Evolutionary conservation across 1,284 basidiomycete species (phyloP), one percentile per base, ranked within the genome.

Genomic region (Cryptococcus wingfieldii): DNA sequence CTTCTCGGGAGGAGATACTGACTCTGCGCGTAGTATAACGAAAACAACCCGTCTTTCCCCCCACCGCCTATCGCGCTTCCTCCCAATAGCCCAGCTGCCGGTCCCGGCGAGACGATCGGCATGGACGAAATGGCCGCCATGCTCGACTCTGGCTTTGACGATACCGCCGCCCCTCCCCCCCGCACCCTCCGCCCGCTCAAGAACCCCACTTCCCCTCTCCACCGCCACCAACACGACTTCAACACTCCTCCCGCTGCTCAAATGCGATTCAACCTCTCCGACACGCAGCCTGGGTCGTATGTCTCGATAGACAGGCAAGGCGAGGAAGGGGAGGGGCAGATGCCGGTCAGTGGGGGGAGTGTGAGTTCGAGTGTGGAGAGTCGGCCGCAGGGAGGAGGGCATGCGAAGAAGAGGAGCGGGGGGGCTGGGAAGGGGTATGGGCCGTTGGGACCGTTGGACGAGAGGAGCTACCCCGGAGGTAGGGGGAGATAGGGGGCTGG

Each of bases 91-190:
- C 34, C 83, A 19, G 46, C 27, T 37, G 45, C 25, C 12, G 38
- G 31, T 19, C 80, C 79, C 28, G 86, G 83, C 9, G 81, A 83
- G 63, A 84, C 85, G 5, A 79, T 94, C 9, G 87, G 83, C 41
- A 83, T 81, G 60, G 81, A 84, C 28, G 89, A 94, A 69, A 79
- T 96, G 62, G 88, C 92, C 70, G 88, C 88, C 28, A 92, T 95
- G 83, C 80, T 96, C 49, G 89, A 96, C 64, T 80, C 80, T 51
- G 92, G 91, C 4, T 95, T 92, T 73, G 89, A 92, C 61, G 87
- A 90, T 58, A 46, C 44, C 14, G 19, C 44, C 44, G 19, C 44
- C 57, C 77, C 83, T 2, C 53, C 64, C 9, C 54, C 59, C 10
- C 54, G 63, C 1, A 47, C 54, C 8, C 58, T 53, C 38, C 59